Evolutionary conservation across 2,329 filamentous ascomycete species (phyloP).

Genomic region (Claviceps humidiphila): DNA sequence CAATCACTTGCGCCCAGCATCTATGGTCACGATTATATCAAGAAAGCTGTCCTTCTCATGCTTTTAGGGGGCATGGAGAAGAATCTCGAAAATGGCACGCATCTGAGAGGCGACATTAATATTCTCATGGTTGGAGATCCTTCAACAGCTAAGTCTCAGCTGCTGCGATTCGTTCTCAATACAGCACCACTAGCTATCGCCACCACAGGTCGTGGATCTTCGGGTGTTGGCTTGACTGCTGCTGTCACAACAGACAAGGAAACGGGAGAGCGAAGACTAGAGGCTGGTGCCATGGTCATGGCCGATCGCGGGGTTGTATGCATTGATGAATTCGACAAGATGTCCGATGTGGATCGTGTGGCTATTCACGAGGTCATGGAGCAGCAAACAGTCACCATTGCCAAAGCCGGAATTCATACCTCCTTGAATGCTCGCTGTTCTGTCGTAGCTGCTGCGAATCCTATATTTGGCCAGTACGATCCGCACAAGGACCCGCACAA

Average conservation of each 20-base stretch:
- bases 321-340: conserved; percentile 99
- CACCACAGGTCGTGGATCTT: conserved; percentile 91
- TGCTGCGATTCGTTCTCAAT: conserved; percentile 91
- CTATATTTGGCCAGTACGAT: conserved; percentile 96
- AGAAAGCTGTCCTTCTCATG: conserved; percentile 94
- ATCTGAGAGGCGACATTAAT: conserved; percentile 96
- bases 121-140: conserved; percentile 98
- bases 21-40: conserved; percentile 93
- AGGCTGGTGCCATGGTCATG: conserved; percentile 98
- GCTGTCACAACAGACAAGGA: conserved; percentile 96
- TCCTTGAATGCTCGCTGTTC: conserved; percentile 93
- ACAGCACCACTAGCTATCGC: conserved; percentile 93
- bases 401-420: conserved; percentile 96
- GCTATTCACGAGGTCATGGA: conserved; percentile 99
- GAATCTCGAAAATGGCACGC: conserved; percentile 94
- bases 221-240: conserved; percentile 92
- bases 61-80: conserved; percentile 94
- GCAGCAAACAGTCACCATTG: conserved; percentile 97
- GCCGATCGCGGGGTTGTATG: conserved; percentile 94
- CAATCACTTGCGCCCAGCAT: conserved; percentile 94
- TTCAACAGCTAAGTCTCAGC: conserved; percentile 96
- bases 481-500: conserved; percentile 97
- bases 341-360: conserved; percentile 95
- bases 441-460: conserved; percentile 91
- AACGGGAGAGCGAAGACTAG: conserved; percentile 84